These are phyloP conservation scores for Atkinsonella texensis DNA, from an alignment of 2,329 filamentous ascomycete genomes.

Conservation along the genomic window DNA sequence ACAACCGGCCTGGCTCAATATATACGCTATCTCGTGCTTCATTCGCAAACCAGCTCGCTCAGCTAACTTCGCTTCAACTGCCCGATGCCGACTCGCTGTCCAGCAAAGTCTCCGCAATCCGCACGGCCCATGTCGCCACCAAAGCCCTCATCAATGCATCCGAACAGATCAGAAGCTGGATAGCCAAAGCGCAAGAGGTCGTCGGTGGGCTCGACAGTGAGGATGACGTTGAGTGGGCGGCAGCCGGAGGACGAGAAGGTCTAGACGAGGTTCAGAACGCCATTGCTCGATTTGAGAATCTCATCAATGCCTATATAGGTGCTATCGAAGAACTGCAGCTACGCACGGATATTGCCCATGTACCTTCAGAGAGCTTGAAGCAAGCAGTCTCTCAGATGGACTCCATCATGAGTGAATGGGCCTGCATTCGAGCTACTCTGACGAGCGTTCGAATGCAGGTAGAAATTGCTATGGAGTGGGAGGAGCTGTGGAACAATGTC, in stretches of 20 bases:
- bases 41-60: slow-evolving; percentile 84
- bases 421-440: slow-evolving; percentile 64
- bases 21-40: slow-evolving; percentile 88
- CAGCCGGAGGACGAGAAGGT: slow-evolving; percentile 70
- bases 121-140: slow-evolving; percentile 72
- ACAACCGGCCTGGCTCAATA: slow-evolving; percentile 69
- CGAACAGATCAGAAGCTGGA: slow-evolving; percentile 90
- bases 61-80: slow-evolving; percentile 80
- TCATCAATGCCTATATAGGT: slow-evolving; percentile 84
- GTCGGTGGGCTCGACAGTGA: slow-evolving; percentile 83
- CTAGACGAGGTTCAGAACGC: slow-evolving; percentile 61
- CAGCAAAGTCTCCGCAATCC: slow-evolving; percentile 71
- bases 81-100: slow-evolving; percentile 77
- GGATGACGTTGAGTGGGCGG: slow-evolving; percentile 96
- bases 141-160: slow-evolving; percentile 76
- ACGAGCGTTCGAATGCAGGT: slow-evolving; percentile 79
- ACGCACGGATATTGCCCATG: slow-evolving; percentile 60
- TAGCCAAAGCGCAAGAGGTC: slow-evolving; percentile 81
- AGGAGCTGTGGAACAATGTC: slow-evolving; percentile 90
- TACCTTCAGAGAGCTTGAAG: slow-evolving; percentile 60
- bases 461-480: slow-evolving; percentile 97
- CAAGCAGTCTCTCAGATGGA: slow-evolving; percentile 83
- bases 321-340: slow-evolving; percentile 88
- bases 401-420: slow-evolving; percentile 71
- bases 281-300: slow-evolving; percentile 71